A percentile compares a stretch with the other conserved stretches of the same genome.
Evolutionary conservation across 169 alveolate species (phyloP).

Genomic region (Plasmodium yoelii): DNA sequence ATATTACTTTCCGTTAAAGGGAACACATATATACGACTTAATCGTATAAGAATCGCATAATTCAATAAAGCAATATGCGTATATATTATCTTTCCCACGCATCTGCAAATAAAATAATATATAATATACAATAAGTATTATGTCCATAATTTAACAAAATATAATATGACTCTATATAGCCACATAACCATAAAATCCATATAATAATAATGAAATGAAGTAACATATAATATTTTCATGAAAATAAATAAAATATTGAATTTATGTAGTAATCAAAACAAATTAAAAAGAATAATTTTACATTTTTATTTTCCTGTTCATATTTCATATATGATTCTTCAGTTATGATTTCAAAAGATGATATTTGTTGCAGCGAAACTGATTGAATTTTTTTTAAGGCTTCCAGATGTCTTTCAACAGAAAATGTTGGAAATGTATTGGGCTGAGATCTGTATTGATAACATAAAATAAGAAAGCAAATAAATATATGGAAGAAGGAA

Average conservation of each 20-base stretch:
- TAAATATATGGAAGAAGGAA: neutral
- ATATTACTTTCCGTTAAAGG: constrained; percentile 72
- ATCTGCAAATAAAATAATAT: constrained; percentile 19
- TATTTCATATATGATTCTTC: constrained; percentile 66
- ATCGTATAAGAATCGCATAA: constrained; percentile 26
- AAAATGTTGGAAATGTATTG: constrained; percentile 54
- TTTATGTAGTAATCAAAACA: neutral
- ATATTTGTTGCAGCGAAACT: constrained; percentile 54
- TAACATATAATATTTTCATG: too few species aligned
- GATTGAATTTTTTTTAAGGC: constrained; percentile 73
- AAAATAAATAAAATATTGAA: neutral
- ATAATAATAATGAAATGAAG: neutral
- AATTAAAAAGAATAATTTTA: constrained; percentile 7
- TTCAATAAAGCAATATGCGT: constrained; percentile 39
- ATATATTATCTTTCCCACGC: constrained; percentile 50
- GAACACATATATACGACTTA: constrained; percentile 40
- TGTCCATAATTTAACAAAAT: too few species aligned
- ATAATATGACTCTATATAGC: too few species aligned
- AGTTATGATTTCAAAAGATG: constrained; percentile 57
- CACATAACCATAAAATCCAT: too few species aligned
- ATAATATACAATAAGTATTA: too few species aligned
- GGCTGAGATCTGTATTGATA: constrained; percentile 40
- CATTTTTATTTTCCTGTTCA: constrained; percentile 56
- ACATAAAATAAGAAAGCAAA: neutral
- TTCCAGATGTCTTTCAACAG: constrained; percentile 65